Percentiles rank a stretch among this genome's conserved stretches.
phyloP scores from a whole-genome alignment of 2,329 filamentous ascomycete genomes.

The Botrytis fragariae region DNA sequence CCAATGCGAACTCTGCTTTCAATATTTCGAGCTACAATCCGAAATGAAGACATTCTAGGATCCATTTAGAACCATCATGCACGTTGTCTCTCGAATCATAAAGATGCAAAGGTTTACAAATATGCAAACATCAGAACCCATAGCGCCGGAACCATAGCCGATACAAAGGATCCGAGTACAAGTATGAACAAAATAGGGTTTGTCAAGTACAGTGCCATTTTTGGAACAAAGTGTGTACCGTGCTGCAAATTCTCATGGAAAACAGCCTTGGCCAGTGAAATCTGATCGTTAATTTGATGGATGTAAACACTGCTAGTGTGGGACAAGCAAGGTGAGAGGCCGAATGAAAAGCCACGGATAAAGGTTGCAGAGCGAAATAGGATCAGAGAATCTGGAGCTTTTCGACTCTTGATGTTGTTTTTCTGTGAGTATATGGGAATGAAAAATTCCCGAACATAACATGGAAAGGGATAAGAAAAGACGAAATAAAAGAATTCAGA shows the following conservation, averaged over 20 bases:
- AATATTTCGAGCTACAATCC: background rate
- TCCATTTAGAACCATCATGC: background rate
- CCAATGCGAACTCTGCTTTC: background rate
- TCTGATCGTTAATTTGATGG: too few species aligned
- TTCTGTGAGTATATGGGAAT: background rate
- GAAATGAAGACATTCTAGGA: rapidly evolving
- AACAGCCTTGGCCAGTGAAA: background rate
- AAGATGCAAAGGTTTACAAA: background rate
- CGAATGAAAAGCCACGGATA: background rate
- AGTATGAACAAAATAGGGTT: background rate
- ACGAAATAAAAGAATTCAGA: background rate
- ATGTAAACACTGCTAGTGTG: background rate
- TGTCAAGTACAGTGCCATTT: background rate
- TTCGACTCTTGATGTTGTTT: background rate
- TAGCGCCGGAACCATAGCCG: rapidly evolving
- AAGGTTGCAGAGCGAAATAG: background rate
- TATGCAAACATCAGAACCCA: background rate
- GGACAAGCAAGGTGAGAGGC: background rate
- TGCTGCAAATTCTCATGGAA: background rate
- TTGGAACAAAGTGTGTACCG: background rate
- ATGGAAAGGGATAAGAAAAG: background rate
- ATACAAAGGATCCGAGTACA: too few species aligned
- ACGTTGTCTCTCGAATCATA: background rate
- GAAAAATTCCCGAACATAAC: background rate
- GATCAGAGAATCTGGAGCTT: background rate